phyloP scores from a whole-genome alignment of 2,329 filamentous ascomycete species.

The Pestalotiopsis sp. region DNA sequence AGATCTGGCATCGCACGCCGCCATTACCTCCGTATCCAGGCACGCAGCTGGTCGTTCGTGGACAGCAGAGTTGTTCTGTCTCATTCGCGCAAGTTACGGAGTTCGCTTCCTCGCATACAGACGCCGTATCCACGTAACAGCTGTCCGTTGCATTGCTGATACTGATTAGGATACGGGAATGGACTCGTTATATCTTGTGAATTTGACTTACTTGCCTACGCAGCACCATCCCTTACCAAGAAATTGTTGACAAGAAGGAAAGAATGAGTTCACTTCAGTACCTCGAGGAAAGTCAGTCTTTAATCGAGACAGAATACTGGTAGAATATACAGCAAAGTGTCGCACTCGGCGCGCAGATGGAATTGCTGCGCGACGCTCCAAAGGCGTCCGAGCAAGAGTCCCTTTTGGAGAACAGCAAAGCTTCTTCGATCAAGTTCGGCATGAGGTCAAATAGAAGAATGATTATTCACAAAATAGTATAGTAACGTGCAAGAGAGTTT shows the following conservation, averaged over 20 bases:
- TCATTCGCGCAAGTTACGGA: slow-evolving; percentile 2
- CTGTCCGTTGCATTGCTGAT: neutral
- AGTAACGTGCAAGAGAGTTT: no score
- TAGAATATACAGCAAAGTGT: slow-evolving; percentile 5
- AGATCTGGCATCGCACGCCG: neutral
- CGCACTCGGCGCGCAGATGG: neutral
- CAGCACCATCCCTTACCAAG: slow-evolving; percentile 11
- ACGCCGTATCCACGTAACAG: slow-evolving; percentile 5
- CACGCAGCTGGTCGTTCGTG: slow-evolving; percentile 7
- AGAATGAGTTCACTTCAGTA: neutral
- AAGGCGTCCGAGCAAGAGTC: slow-evolving; percentile 6
- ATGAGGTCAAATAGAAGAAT: neutral
- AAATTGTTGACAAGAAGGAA: slow-evolving; percentile 4
- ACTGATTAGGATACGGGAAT: neutral
- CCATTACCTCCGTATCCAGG: neutral
- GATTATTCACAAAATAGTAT: no score
- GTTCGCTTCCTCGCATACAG: neutral
- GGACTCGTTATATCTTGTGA: neutral
- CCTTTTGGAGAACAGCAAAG: neutral
- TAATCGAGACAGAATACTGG: no score
- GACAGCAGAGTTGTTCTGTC: neutral
- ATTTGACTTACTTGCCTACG: slow-evolving; percentile 4
- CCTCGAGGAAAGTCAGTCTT: neutral
- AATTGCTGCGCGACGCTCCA: neutral
- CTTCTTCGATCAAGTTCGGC: neutral